These are phyloP conservation scores for Penicillium coffeae DNA, from an alignment of 495 filamentous ascomycete genomes.

Conservation along the genomic window DNA sequence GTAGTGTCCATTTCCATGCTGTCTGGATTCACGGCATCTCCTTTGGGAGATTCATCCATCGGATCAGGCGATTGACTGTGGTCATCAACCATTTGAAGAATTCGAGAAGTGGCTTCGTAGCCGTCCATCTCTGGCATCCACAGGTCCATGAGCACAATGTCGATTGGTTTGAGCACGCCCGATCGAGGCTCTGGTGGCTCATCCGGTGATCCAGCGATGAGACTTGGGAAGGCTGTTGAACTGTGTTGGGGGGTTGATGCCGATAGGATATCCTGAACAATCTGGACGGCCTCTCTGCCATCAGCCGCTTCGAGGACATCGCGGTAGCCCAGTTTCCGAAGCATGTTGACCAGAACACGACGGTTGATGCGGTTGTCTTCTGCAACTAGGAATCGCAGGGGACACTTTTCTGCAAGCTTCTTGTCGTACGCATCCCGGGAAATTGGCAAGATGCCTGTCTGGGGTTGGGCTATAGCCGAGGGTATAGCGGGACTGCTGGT, in stretches of 20 bases:
- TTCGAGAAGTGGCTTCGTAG: constrained; percentile 66
- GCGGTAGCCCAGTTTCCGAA: constrained; percentile 65
- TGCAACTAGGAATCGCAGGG: constrained; percentile 68
- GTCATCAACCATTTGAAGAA: constrained; percentile 52
- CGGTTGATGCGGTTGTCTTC: constrained; percentile 82
- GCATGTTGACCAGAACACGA: constrained; percentile 66
- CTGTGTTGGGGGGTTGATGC: constrained; percentile 15
- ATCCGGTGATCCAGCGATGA: not conserved
- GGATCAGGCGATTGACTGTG: constrained; percentile 18
- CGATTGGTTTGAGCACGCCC: constrained; percentile 45
- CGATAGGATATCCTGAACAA: constrained; percentile 47
- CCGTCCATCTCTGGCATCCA: constrained; percentile 88
- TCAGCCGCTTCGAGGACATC: constrained; percentile 67
- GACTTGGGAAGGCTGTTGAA: not conserved
- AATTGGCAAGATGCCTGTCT: constrained; percentile 16
- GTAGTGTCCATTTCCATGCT: constrained; percentile 21
- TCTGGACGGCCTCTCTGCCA: constrained; percentile 66
- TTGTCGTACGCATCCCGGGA: constrained; percentile 32
- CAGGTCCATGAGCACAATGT: constrained; percentile 76
- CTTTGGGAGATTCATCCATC: constrained; percentile 1
- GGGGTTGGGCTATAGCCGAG: constrained; percentile 19
- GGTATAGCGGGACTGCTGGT: constrained; percentile 27
- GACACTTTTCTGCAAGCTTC: constrained; percentile 54
- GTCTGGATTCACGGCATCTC: constrained; percentile 7
- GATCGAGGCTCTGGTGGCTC: constrained; percentile 2